Base-by-base conservation (phyloP, 345 rosid genomes). In the Murraya koenigii region DNA sequence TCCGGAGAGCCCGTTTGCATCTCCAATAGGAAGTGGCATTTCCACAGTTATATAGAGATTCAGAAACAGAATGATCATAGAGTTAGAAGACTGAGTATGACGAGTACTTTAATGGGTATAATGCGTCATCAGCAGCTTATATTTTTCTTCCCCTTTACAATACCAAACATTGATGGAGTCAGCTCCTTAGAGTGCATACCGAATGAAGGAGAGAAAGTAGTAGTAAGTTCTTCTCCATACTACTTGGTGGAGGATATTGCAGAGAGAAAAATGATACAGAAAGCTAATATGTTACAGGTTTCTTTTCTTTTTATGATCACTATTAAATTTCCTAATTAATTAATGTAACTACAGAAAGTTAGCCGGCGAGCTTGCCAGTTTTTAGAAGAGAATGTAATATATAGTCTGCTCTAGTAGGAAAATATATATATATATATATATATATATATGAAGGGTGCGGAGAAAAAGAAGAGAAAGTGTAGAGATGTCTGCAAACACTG, bases 1-100 rank as follows among this genome's bases (percentile, higher is more conserved):
- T 80, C 99, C 99, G 0, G 97, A 96, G 77, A 93, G 97, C 87
- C 97, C 98, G 1, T 96, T 96, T 82, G 90, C 98, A 59, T 77
- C 91, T 74, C 75, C 85, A 19, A 79, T 82, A 32, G 86, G 90
- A 71, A 87, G 86, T 47, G 87, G 91, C 52, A 92, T 93, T 81
- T 90, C 98, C 10, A 89, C 91, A 66, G 90, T 76, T 83, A 90
- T 82, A 82, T 89, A 94, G 94, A 92, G 92, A 75, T 38, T 49
- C 79, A 70, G 78, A 72, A 70, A 81, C 72, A 83, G 82, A 80
- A 75, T 73, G 66, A 75, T 28, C 71, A 83, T 66, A 85, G 89
- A 73, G 80, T 68, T 79, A 82, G 87, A 81, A 64, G 69, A 77
- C 63, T 20, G 66, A 66, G 55, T 60, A 78, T 36, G 44, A 74